phyloP scores from a whole-genome alignment of 768 basidiomycete genomes.

The Kwoniella mangroviensis region DNA sequence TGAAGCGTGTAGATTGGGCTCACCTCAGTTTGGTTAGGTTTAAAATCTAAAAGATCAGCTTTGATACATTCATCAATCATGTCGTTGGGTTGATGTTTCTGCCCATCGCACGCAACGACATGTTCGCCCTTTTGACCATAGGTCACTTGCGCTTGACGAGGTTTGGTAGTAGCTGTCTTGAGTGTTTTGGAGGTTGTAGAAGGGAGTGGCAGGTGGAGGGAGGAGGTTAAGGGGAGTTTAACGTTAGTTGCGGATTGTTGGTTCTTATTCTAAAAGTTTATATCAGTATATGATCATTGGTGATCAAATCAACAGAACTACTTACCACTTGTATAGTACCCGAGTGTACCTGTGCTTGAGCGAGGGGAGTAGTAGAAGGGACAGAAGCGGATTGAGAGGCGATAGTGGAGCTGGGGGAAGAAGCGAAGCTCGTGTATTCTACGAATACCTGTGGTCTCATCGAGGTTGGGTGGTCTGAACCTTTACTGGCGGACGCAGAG shows the following conservation, averaged over 20 bases:
- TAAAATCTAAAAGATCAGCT: constrained; percentile 15
- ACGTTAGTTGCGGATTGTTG: not conserved
- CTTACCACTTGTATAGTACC: constrained; percentile 19
- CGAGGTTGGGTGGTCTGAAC: not conserved
- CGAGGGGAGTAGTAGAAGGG: constrained; percentile 5
- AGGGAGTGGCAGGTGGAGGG: not conserved
- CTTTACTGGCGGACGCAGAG: not conserved
- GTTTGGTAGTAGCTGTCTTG: constrained; percentile 10
- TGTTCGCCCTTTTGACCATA: constrained; percentile 23
- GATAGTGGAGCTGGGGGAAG: not conserved
- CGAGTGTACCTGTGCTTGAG: not conserved
- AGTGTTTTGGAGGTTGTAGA: constrained; percentile 9
- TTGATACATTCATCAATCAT: constrained; percentile 24
- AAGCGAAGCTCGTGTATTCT: constrained; percentile 6
- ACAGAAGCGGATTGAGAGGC: not conserved
- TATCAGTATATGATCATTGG: not conserved
- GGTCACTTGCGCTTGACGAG: constrained; percentile 12
- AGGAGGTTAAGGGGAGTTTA: constrained; percentile 6
- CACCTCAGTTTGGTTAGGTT: constrained; percentile 21
- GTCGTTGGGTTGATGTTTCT: constrained; percentile 3
- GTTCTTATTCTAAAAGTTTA: constrained; percentile 5
- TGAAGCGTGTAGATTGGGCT: not conserved
- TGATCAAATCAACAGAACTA: not conserved
- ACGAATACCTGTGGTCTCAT: constrained; percentile 11
- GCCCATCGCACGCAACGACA: constrained; percentile 20